Percentiles rank a stretch among this genome's conserved stretches.
phyloP scores from a whole-genome alignment of 2,329 filamentous ascomycete genomes.

The Penicillium sp. region DNA sequence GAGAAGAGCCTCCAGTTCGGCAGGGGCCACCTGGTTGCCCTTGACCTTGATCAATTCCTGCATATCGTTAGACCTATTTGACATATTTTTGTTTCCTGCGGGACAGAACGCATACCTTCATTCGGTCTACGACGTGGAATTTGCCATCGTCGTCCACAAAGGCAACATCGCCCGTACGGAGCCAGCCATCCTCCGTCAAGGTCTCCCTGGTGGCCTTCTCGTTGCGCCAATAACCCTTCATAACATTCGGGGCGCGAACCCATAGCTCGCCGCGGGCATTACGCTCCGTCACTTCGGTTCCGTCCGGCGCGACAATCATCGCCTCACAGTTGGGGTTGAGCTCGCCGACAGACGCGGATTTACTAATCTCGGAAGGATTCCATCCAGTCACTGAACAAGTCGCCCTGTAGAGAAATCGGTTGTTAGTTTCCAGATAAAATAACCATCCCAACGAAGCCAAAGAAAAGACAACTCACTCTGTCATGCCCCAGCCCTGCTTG shows the following conservation, averaged over 20 bases:
- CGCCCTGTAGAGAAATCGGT: conserved; percentile 31
- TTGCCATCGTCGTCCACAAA: conserved; percentile 55
- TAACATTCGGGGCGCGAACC: conserved; percentile 67
- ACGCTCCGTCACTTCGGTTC: conserved; percentile 47
- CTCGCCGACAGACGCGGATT: conserved; percentile 56
- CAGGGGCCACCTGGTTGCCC: conserved; percentile 59
- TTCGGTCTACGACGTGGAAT: conserved; percentile 68
- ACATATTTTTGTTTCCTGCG: background rate
- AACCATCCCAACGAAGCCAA: conserved; percentile 17
- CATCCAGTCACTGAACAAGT: conserved; percentile 69
- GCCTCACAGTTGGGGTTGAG: conserved; percentile 65
- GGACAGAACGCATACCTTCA: conserved; percentile 53
- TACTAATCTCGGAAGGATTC: conserved; percentile 51
- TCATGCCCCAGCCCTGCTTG: conserved; percentile 84
- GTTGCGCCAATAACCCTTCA: conserved; percentile 74
- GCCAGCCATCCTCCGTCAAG: conserved; percentile 61
- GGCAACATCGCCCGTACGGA: conserved; percentile 68
- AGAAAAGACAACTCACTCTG: conserved; percentile 53
- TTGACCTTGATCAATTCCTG: conserved; percentile 62
- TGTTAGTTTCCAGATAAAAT: background rate
- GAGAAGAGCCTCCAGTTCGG: conserved; percentile 57
- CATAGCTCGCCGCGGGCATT: conserved; percentile 67
- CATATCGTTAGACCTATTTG: background rate
- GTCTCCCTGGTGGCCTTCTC: conserved; percentile 63
- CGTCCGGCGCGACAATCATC: conserved; percentile 57